phyloP scores from a whole-genome alignment of 495 filamentous ascomycete genomes.

The Choiromyces venosus region DNA sequence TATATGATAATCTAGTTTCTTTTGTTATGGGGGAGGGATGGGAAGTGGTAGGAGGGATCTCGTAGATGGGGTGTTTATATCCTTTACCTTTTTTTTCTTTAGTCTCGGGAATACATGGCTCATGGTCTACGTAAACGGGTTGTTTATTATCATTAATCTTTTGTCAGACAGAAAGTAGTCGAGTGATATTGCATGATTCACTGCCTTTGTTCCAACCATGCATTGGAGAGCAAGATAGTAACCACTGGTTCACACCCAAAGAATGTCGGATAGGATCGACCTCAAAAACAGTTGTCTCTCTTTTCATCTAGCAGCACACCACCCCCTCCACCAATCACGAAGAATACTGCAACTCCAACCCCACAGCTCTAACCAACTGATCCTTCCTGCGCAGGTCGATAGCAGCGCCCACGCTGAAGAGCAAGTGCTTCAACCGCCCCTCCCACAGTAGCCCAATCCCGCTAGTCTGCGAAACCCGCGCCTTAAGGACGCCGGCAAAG shows the following conservation, averaged over 20 bases:
- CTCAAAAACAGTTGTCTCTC: neutral
- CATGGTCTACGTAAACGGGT: neutral
- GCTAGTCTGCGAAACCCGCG: constrained; percentile 76
- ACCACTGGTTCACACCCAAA: neutral
- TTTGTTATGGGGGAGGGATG: neutral
- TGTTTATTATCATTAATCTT: neutral
- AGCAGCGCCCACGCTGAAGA: constrained; percentile 81
- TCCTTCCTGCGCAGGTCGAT: constrained; percentile 67
- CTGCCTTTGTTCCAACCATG: neutral
- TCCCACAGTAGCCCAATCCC: constrained; percentile 87
- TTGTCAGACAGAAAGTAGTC: neutral
- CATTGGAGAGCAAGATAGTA: neutral
- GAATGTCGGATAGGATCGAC: neutral
- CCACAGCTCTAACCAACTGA: constrained; percentile 67
- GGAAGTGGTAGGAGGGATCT: neutral
- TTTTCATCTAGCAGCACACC: neutral
- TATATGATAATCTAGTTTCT: neutral
- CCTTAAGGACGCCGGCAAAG: constrained; percentile 82
- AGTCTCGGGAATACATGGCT: neutral
- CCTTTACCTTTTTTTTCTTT: neutral
- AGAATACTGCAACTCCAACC: constrained; percentile 85
- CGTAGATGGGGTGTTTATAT: neutral
- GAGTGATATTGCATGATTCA: neutral
- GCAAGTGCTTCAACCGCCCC: constrained; percentile 81
- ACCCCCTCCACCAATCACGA: constrained; percentile 55